Conservation (phyloP, 805 yeast genomes). For the Nadsonia fulvescens region DNA sequence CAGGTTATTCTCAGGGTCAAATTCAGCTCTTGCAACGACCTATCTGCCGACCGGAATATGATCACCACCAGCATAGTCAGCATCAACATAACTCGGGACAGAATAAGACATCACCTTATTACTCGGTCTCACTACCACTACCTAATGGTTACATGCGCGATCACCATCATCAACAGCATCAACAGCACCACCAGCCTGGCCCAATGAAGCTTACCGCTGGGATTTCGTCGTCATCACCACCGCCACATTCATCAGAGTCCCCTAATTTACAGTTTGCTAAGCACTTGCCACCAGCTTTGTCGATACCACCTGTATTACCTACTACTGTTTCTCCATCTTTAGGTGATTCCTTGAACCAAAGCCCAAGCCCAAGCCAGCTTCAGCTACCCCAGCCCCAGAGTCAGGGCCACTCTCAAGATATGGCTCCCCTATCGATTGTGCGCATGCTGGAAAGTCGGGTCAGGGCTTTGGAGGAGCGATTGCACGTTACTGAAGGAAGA, state of each 20-base stretch:
- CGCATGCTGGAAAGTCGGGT: slow-evolving; percentile 17
- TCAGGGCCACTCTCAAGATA: too few species aligned
- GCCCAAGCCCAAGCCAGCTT: too few species aligned
- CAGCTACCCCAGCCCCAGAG: too few species aligned
- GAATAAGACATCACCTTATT: slow-evolving; percentile 2
- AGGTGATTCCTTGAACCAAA: too few species aligned
- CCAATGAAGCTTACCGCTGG: slow-evolving; percentile 3
- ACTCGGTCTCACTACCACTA: slow-evolving; percentile 7
- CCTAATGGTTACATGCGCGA: slow-evolving; percentile 5
- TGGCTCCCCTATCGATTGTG: too few species aligned
- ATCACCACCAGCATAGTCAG: too few species aligned
- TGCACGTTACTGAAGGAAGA: slow-evolving; percentile 16
- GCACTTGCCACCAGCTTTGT: not conserved
- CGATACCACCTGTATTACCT: too few species aligned
- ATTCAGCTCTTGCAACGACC: too few species aligned
- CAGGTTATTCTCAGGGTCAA: slow-evolving; percentile 3
- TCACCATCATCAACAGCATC: slow-evolving; percentile 1
- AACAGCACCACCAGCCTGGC: slow-evolving; percentile 2
- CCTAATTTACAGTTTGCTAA: not conserved
- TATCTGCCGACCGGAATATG: too few species aligned
- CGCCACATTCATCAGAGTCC: too few species aligned
- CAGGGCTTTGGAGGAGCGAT: slow-evolving; percentile 16
- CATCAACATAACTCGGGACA: slow-evolving; percentile 6
- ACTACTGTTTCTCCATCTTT: too few species aligned
- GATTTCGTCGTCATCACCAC: too few species aligned